Percentiles rank a stretch among this genome's conserved stretches.
Conservation (phyloP, 1,284 basidiomycete genomes). For the Prillingera fragicola region DNA sequence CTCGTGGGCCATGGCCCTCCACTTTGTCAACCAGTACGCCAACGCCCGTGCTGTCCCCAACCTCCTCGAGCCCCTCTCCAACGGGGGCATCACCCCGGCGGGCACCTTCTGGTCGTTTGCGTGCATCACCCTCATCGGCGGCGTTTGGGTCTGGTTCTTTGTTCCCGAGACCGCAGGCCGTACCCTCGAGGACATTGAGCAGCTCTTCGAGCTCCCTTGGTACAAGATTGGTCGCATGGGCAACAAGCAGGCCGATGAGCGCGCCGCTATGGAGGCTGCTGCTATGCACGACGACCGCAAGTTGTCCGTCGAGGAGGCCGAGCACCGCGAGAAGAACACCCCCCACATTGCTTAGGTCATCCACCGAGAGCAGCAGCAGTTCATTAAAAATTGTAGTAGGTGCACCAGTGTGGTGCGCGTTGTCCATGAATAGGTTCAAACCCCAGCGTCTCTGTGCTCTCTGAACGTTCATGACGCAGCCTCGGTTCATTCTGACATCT, state of each 20-base stretch:
- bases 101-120: slow-evolving; percentile 33
- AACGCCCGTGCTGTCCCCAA: slow-evolving; percentile 12
- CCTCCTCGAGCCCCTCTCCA: slow-evolving; percentile 2
- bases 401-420: too few species aligned
- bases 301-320: slow-evolving; percentile 18
- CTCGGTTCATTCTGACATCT: too few species aligned
- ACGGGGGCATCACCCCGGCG: slow-evolving; percentile 9
- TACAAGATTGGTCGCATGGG: slow-evolving; percentile 13
- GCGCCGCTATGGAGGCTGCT: slow-evolving; percentile 4
- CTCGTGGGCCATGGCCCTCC: slow-evolving; percentile 4
- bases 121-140: slow-evolving; percentile 16
- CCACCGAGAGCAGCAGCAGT: too few species aligned
- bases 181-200: slow-evolving; percentile 17
- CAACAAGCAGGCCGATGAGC: slow-evolving; percentile 3
- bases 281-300: slow-evolving; percentile 2
- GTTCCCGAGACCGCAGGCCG: slow-evolving; percentile 27
- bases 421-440: too few species aligned
- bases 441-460: too few species aligned
- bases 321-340: slow-evolving; percentile 9
- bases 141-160: slow-evolving; percentile 24
- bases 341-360: too few species aligned
- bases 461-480: too few species aligned
- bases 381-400: too few species aligned
- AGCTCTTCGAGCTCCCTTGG: slow-evolving; percentile 16
- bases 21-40: slow-evolving; percentile 11